Evolutionary conservation across 192 early-diverging fungal species (phyloP).

Genomic region (Bifiguratus adelaidae): DNA sequence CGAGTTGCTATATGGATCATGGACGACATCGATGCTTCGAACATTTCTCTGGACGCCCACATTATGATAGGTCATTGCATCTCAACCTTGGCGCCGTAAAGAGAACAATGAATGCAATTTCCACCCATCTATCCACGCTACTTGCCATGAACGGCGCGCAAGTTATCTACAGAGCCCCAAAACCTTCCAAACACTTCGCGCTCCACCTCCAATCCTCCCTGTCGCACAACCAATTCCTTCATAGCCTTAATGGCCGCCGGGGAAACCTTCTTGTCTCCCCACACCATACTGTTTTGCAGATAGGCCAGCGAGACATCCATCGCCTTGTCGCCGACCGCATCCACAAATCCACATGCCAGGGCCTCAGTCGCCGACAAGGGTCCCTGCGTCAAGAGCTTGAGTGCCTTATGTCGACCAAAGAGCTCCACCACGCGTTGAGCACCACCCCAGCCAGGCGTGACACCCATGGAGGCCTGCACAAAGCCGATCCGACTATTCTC

Average conservation of each 20-base stretch:
- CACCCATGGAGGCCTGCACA: constrained; percentile 49
- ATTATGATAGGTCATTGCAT: no score
- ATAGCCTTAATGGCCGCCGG: constrained; percentile 35
- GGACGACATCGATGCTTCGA: no score
- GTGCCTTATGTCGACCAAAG: constrained; percentile 30
- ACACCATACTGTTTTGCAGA: constrained; percentile 22
- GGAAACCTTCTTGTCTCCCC: constrained; percentile 18
- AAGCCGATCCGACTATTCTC: constrained; percentile 34
- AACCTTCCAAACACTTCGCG: not conserved
- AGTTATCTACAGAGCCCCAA: not conserved
- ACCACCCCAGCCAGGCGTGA: constrained; percentile 58
- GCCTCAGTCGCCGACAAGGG: constrained; percentile 23
- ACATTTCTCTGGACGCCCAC: no score
- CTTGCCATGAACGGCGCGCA: not conserved
- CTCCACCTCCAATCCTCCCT: not conserved
- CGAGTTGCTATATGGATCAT: no score
- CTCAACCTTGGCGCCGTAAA: no score
- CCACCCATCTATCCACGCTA: no score
- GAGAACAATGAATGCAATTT: no score
- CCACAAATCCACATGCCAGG: constrained; percentile 26
- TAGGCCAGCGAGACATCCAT: constrained; percentile 15
- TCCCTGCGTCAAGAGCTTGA: constrained; percentile 35
- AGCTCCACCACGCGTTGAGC: constrained; percentile 24
- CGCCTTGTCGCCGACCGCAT: constrained; percentile 10
- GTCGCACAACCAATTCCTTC: constrained; percentile 25